Evolutionary conservation across 352 stramenopile species (phyloP).

Genomic region (Globisporangium megalacanthum): DNA sequence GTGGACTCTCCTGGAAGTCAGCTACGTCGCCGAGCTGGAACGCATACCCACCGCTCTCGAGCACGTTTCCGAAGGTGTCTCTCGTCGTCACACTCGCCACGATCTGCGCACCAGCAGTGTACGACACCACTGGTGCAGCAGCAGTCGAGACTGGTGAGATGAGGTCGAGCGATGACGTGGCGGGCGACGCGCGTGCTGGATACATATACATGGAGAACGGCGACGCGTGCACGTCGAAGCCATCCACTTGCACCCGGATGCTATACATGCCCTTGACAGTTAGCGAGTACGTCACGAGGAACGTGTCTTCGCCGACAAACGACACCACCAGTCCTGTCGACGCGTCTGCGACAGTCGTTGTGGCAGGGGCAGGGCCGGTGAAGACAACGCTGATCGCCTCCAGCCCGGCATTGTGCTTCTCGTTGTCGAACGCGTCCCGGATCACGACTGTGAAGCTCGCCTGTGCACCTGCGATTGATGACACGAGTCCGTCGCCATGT

Average conservation of each 20-base stretch:
- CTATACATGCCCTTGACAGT: slow-evolving; percentile 37
- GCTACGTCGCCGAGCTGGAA: slow-evolving; percentile 31
- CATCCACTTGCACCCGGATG: slow-evolving; percentile 39
- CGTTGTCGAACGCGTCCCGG: slow-evolving; percentile 50
- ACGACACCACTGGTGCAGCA: slow-evolving; percentile 20
- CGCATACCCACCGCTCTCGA: slow-evolving; percentile 43
- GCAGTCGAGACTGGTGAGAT: slow-evolving; percentile 21
- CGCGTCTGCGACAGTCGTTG: slow-evolving; percentile 7
- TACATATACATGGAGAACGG: slow-evolving; percentile 62
- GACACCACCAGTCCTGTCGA: slow-evolving; percentile 19
- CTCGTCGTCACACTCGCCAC: slow-evolving; percentile 32
- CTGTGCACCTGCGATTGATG: slow-evolving; percentile 38
- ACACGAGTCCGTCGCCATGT: slow-evolving; percentile 36
- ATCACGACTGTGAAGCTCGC: slow-evolving; percentile 50
- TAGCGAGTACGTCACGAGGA: slow-evolving; percentile 37
- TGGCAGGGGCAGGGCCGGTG: slow-evolving; percentile 23
- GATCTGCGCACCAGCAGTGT: slow-evolving; percentile 27
- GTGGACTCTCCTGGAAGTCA: slow-evolving; percentile 16
- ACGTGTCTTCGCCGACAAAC: slow-evolving; percentile 33
- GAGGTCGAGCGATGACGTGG: slow-evolving; percentile 49
- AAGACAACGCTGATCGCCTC: slow-evolving; percentile 39
- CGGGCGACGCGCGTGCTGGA: slow-evolving; percentile 28
- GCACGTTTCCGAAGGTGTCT: slow-evolving; percentile 38
- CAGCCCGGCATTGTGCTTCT: slow-evolving; percentile 48
- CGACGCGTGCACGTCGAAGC: slow-evolving; percentile 29